Percentiles rank a stretch among this genome's conserved stretches.
These are phyloP conservation scores for Gossypium turneri DNA, from an alignment of 345 rosid genomes.

Conservation along the genomic window DNA sequence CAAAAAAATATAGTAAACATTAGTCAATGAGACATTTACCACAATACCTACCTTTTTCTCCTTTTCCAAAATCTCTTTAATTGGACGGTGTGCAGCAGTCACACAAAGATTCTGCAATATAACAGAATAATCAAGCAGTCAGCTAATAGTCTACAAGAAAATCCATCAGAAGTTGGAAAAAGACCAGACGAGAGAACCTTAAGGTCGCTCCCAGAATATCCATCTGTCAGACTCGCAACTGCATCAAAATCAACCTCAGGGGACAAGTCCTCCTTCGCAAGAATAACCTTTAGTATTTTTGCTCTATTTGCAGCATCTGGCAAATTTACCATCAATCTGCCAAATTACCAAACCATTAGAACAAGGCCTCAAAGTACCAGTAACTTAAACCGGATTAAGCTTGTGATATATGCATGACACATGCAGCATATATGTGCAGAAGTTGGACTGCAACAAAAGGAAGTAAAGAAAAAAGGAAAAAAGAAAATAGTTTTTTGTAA, in stretches of 20 bases:
- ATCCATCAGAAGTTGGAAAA: constrained; percentile 1
- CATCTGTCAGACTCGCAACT: constrained; percentile 73
- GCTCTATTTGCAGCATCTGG: constrained; percentile 86
- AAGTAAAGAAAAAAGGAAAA: neutral
- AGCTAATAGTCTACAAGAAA: neutral
- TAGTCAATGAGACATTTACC: neutral
- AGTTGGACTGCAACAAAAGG: neutral
- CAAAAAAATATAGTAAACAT: neutral
- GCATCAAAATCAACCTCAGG: constrained; percentile 67
- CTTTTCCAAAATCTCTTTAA: constrained; percentile 75
- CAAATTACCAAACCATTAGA: constrained; percentile 5
- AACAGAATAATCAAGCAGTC: constrained; percentile 7
- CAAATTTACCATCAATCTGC: constrained; percentile 82
- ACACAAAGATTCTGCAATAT: constrained; percentile 69
- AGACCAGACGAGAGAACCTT: constrained; percentile 42
- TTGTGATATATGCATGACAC: neutral
- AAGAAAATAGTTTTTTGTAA: neutral
- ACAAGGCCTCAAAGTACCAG: neutral
- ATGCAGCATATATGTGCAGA: neutral
- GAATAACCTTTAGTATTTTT: constrained; percentile 67
- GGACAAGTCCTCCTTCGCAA: constrained; percentile 77
- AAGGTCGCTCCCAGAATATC: constrained; percentile 93
- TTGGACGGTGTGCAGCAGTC: constrained; percentile 85
- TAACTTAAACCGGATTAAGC: neutral
- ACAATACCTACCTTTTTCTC: constrained; percentile 57